These are phyloP conservation scores for Cladophialophora exuberans DNA, from an alignment of 2,329 filamentous ascomycete genomes.

Conservation along the genomic window DNA sequence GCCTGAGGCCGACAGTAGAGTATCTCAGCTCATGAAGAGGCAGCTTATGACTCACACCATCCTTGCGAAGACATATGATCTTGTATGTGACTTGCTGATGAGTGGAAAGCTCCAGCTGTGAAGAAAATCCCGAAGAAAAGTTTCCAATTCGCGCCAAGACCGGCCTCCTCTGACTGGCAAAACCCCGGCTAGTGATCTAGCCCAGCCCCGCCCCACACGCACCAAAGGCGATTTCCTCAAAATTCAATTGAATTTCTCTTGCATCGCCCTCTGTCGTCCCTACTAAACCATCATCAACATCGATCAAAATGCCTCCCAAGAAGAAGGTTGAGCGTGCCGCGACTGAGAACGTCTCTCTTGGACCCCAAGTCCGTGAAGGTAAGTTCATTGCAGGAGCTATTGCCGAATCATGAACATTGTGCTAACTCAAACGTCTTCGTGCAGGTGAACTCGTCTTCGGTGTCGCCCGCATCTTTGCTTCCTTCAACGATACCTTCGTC, in stretches of 20 bases:
- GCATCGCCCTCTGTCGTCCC: not conserved
- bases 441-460: conserved; percentile 95
- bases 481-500: conserved; percentile 92
- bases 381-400: conserved; percentile 42
- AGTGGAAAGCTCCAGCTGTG: not conserved
- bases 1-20: not conserved
- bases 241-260: conserved; percentile 2
- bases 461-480: conserved; percentile 97
- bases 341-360: conserved; percentile 97
- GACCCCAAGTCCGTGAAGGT: conserved; percentile 96
- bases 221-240: too few species aligned
- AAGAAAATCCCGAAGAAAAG: not conserved
- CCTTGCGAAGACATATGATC: not conserved
- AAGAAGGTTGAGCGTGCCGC: conserved; percentile 77
- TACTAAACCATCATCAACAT: not conserved
- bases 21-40: not conserved
- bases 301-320: conserved; percentile 90
- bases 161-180: not conserved
- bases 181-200: too few species aligned
- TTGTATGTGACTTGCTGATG: not conserved
- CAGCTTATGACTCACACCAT: not conserved
- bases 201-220: too few species aligned
- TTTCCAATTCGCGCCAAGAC: not conserved
- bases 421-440: conserved; percentile 27
- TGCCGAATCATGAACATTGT: not conserved